phyloP scores from a whole-genome alignment of 2,329 filamentous ascomycete species.

The Ceratocystis eucalypticola region DNA sequence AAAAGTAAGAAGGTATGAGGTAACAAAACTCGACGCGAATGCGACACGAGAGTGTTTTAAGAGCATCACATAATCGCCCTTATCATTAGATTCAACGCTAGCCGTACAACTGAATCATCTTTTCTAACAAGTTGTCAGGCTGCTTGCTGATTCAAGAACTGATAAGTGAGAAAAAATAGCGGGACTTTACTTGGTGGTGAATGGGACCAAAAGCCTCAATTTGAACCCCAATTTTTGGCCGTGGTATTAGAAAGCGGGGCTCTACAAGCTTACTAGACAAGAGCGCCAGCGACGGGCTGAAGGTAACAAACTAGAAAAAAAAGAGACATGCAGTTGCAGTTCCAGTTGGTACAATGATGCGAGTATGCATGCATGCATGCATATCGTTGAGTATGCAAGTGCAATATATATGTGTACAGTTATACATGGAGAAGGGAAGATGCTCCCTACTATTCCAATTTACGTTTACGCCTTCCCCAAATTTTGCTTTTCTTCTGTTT shows the following conservation, averaged over 20 bases:
- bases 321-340: background rate
- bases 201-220: background rate
- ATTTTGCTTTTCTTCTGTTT: background rate
- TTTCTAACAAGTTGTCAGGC: background rate
- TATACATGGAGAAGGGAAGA: background rate
- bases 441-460: too few species aligned
- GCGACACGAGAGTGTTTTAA: background rate
- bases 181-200: background rate
- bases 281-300: conserved; percentile 3
- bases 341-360: too few species aligned
- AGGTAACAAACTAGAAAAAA: background rate
- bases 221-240: background rate
- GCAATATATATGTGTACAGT: background rate
- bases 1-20: background rate
- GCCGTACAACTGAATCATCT: too few species aligned
- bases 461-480: background rate
- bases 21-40: background rate
- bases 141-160: background rate
- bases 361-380: background rate
- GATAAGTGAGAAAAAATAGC: background rate
- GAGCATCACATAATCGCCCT: background rate
- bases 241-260: background rate
- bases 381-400: background rate
- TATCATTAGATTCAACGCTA: too few species aligned
- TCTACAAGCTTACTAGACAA: background rate